Percentiles rank a stretch among this genome's conserved stretches.
Evolutionary conservation across 2,329 filamentous ascomycete genomes (phyloP).

Genomic region (Arthrobotrys musiformis): DNA sequence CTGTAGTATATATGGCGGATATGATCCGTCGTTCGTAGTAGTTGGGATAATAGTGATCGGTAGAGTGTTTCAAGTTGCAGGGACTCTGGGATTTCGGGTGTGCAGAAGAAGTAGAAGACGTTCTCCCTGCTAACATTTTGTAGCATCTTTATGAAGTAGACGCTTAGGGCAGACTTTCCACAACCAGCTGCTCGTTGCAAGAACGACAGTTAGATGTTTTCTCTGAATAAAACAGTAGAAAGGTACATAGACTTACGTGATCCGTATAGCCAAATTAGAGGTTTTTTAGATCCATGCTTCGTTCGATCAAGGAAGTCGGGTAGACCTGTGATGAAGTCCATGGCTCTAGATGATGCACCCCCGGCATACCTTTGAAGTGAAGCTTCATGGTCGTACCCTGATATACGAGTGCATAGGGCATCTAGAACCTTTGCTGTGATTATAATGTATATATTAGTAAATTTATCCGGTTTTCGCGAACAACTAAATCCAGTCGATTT

Average conservation of each 20-base stretch:
- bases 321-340: conserved; percentile 4
- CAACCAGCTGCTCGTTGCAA: not conserved
- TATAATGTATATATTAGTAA: not conserved
- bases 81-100: conserved; percentile 13
- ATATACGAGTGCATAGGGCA: not conserved
- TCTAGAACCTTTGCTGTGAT: not conserved
- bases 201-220: not conserved
- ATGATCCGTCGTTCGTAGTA: not conserved
- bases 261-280: not conserved
- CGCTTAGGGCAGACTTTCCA: conserved; percentile 4
- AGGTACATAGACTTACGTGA: not conserved
- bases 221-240: not conserved
- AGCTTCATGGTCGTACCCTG: conserved; percentile 2
- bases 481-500: not conserved
- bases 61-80: conserved; percentile 17
- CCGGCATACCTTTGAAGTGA: not conserved
- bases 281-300: not conserved
- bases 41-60: not conserved
- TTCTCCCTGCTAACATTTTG: not conserved
- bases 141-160: conserved; percentile 2
- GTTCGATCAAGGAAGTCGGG: not conserved
- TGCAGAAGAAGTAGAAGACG: conserved; percentile 20
- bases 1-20: not conserved
- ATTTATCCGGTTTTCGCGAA: not conserved
- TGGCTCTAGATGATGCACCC: not conserved